Evolutionary conservation across 768 basidiomycete genomes (phyloP).

Genomic region (Psilocybe cyanescens): DNA sequence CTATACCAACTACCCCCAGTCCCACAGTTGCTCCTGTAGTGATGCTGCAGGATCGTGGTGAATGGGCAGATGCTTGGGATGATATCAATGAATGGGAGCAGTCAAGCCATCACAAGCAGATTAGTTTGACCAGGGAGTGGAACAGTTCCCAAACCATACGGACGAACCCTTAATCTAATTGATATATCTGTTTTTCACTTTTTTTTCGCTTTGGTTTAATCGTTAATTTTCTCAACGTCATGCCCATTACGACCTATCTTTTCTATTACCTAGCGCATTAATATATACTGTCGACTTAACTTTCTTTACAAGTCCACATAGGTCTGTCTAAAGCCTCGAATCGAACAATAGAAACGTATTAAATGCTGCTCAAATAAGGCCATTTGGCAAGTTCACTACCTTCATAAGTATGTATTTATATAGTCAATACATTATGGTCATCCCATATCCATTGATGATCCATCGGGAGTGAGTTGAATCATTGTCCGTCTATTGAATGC

Average conservation of each 20-base stretch:
- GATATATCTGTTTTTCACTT: not conserved
- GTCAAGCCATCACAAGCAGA: slow-evolving; percentile 24
- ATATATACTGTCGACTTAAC: not conserved
- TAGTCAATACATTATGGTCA: not conserved
- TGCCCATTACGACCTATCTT: not conserved
- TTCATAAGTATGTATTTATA: not conserved
- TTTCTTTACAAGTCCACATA: not conserved
- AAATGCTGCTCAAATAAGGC: no score
- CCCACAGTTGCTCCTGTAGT: slow-evolving; percentile 6
- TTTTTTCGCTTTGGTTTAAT: slow-evolving; percentile 6
- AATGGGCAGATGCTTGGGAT: slow-evolving; percentile 58
- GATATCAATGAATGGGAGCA: slow-evolving; percentile 58
- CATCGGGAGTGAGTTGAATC: not conserved
- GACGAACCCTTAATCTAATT: slow-evolving; percentile 3
- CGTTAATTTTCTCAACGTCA: not conserved
- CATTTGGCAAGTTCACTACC: slow-evolving; percentile 28
- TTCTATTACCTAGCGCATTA: not conserved
- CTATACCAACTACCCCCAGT: slow-evolving; percentile 20
- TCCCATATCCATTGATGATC: not conserved
- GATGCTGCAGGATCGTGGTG: slow-evolving; percentile 19
- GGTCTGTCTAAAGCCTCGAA: no score
- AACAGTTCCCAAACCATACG: slow-evolving; percentile 5
- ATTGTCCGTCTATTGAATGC: slow-evolving; percentile 16
- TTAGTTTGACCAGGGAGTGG: slow-evolving; percentile 15
- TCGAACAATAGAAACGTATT: no score